These are phyloP conservation scores for Spergularia bocconei DNA, from an alignment of 148 eudicot species.

Conservation along the genomic window DNA sequence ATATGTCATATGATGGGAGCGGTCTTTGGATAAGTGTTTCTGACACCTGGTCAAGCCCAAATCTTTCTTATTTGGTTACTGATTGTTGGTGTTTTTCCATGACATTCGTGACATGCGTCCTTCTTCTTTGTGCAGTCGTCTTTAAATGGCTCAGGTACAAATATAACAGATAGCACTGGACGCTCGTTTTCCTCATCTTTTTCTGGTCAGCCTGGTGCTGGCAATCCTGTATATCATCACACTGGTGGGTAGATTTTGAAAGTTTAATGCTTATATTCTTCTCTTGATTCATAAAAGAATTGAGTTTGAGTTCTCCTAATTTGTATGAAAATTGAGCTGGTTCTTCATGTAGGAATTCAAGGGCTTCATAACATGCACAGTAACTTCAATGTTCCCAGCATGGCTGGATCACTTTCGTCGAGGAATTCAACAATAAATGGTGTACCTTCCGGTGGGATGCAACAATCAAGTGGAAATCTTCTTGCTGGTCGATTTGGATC, in stretches of 20 bases:
- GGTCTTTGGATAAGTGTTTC: background rate
- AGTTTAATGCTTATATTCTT: background rate
- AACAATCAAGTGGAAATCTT: conserved; percentile 56
- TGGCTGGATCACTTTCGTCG: conserved; percentile 45
- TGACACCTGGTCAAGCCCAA: background rate
- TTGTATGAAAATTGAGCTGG: conserved; percentile 14
- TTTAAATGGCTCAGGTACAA: conserved; percentile 50
- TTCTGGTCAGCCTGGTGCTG: conserved; percentile 56
- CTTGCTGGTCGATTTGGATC: conserved; percentile 52
- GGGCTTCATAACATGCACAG: conserved; percentile 56
- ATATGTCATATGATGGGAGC: background rate
- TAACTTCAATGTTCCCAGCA: conserved; percentile 47
- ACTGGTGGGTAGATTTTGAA: conserved; percentile 31
- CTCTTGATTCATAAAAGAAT: conserved; percentile 8
- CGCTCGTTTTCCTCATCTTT: conserved; percentile 49
- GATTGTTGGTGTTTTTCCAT: conserved; percentile 1
- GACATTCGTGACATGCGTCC: conserved; percentile 8
- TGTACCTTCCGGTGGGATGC: conserved; percentile 50
- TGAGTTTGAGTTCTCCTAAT: conserved; percentile 17
- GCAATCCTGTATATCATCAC: conserved; percentile 46
- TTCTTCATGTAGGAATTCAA: conserved; percentile 37
- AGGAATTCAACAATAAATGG: conserved; percentile 44
- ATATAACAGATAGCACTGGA: conserved; percentile 45
- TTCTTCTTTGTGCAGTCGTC: conserved; percentile 40
- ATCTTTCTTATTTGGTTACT: background rate